phyloP scores from a whole-genome alignment of 2,329 filamentous ascomycete species.

The Aplosporella prunicola region DNA sequence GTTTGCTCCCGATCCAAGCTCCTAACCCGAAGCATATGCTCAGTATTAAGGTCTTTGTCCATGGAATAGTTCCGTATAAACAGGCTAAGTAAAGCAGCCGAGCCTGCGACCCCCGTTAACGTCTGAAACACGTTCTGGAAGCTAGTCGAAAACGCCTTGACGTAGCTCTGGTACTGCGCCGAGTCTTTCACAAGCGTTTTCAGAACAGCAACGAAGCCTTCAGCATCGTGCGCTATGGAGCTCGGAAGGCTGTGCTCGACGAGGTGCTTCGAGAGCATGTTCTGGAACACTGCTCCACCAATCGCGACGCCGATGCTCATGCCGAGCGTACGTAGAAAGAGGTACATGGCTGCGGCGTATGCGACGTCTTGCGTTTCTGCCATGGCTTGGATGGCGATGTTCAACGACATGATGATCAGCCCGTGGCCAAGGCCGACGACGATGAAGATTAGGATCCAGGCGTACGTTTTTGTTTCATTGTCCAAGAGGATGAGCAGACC shows the following conservation, averaged over 20 bases:
- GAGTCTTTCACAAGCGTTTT: too few relatives aligned
- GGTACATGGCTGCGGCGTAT: slow-evolving; percentile 30
- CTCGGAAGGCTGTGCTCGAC: slow-evolving; percentile 14
- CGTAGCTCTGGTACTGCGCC: too few relatives aligned
- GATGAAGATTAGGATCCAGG: slow-evolving; percentile 30
- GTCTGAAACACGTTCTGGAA: too few relatives aligned
- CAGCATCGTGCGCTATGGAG: slow-evolving; percentile 21
- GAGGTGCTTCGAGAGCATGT: slow-evolving; percentile 26
- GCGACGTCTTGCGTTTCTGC: slow-evolving; percentile 23
- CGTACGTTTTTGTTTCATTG: slow-evolving; percentile 22
- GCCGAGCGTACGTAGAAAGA: slow-evolving; percentile 32
- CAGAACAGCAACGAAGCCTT: slow-evolving; percentile 19
- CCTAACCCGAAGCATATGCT: too few relatives aligned
- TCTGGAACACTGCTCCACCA: slow-evolving; percentile 30
- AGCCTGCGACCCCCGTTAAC: too few relatives aligned
- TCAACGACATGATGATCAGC: slow-evolving; percentile 31
- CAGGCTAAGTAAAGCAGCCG: too few relatives aligned
- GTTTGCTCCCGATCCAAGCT: too few relatives aligned
- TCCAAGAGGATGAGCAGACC: slow-evolving; percentile 32
- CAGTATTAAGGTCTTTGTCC: too few relatives aligned
- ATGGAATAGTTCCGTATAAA: too few relatives aligned
- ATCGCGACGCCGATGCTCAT: slow-evolving; percentile 36
- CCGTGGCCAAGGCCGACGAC: slow-evolving; percentile 35
- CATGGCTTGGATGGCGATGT: slow-evolving; percentile 32
- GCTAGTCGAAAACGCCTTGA: too few relatives aligned